Base-by-base conservation (phyloP, 352 stramenopile genomes). In the Thalassiosira delicatula region DNA sequence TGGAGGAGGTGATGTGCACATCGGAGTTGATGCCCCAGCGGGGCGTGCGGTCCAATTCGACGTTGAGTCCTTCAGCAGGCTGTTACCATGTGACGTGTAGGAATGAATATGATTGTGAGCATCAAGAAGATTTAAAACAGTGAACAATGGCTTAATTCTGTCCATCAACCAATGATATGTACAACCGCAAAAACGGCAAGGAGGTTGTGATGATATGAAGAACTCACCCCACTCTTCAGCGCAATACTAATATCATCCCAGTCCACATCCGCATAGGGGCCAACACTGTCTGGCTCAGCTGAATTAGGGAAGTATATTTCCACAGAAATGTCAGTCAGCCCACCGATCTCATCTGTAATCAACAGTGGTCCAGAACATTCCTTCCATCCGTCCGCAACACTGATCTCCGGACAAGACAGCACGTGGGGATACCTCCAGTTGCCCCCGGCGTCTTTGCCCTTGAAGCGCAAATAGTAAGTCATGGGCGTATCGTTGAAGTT, bases 221-320 rank as follows among this genome's bases (percentile, higher is more conserved):
- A 21, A 77, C 77, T 83, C 73, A 85, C 74, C 65, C 83, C 83
- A 46, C 62, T 76, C 29, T 51, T 73, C 25, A 76, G 81, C 8
- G 57, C 37, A 5, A 89, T 81, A 23, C 70, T 87, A 25, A 89
- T 79, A 71, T 89, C 83, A 70, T 89, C 83, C 42, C 65, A 85
- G 60, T 89, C 83, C 42, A 89, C 32, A 30, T 73, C 51, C 0
- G 75, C 68, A 17, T 25, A 72, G n/a, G n/a, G n/a, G n/a, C n/a
- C n/a, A n/a, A n/a, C n/a, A n/a, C n/a, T n/a, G n/a, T n/a, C n/a
- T 53, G 0, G 1, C 35, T 42, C 35, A 42, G 35, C 12, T 12
- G 35, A 42, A 5, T 42, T 42, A 42, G 35, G 35, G 12, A 42
- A 42, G 35, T 42, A 12, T 5, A 80, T 25, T 27, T 81, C 72